A percentile compares a stretch with the other conserved stretches of the same genome.
Evolutionary conservation across 352 stramenopile genomes (phyloP).

Genomic region (Blastocystis hominis): DNA sequence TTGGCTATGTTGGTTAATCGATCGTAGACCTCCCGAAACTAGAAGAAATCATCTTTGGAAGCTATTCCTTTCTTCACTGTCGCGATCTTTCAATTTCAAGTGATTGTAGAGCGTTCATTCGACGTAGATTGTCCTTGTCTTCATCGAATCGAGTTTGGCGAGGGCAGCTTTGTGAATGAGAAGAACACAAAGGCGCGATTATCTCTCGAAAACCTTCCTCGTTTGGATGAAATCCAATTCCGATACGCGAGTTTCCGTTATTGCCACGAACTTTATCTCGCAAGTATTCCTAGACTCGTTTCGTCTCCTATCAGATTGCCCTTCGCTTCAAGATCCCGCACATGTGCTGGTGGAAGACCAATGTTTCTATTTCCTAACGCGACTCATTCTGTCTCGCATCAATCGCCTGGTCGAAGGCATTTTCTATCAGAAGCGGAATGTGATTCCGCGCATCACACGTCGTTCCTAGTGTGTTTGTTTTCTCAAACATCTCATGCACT

Average conservation of each 20-base stretch:
- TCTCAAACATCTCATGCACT: too few relatives aligned
- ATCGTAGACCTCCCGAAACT: neutral
- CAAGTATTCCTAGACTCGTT: neutral
- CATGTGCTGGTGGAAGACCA: neutral
- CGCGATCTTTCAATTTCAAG: neutral
- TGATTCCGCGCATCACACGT: neutral
- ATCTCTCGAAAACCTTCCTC: neutral
- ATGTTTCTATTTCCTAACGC: neutral
- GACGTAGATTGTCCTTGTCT: neutral
- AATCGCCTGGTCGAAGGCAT: neutral
- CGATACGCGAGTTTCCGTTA: neutral
- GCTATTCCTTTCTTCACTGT: neutral
- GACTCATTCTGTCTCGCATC: neutral
- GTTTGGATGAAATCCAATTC: neutral
- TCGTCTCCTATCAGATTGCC: neutral
- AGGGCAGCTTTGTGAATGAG: neutral
- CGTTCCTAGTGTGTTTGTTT: constrained; percentile 9
- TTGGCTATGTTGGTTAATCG: neutral
- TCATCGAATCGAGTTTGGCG: neutral
- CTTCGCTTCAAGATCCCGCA: neutral
- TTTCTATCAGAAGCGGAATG: neutral
- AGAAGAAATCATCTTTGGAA: neutral
- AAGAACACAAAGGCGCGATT: neutral
- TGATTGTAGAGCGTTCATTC: neutral
- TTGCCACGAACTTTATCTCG: neutral